Percentiles rank a stretch among this genome's conserved stretches.
Conservation (phyloP, 306 rosid genomes). For the Echinosophora koreensis region DNA sequence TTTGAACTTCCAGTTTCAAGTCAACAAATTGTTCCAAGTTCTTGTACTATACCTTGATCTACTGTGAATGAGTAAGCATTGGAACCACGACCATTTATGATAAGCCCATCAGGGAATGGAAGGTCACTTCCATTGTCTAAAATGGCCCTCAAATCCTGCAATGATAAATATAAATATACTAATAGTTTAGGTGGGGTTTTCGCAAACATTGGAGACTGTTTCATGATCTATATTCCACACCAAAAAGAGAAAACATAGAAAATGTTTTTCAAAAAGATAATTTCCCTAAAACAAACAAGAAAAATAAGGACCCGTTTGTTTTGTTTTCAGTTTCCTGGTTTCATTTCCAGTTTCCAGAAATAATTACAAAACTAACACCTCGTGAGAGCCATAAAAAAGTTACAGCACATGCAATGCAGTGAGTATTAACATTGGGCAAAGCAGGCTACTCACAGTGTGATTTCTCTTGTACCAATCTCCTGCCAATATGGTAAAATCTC, state of each 20-base stretch:
- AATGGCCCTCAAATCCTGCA: slow-evolving; percentile 78
- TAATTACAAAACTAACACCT: too few species aligned
- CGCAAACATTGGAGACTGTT: not conserved
- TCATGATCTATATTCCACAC: not conserved
- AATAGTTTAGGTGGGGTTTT: not conserved
- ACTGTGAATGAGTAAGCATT: slow-evolving; percentile 70
- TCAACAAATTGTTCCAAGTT: not conserved
- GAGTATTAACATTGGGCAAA: not conserved
- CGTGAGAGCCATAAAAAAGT: not conserved
- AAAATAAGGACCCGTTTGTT: too few species aligned
- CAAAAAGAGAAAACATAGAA: too few species aligned
- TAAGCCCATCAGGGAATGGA: slow-evolving; percentile 88
- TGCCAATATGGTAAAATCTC: slow-evolving; percentile 77
- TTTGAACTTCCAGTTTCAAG: not conserved
- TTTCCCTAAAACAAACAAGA: too few species aligned
- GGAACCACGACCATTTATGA: slow-evolving; percentile 85
- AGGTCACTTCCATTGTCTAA: slow-evolving; percentile 81
- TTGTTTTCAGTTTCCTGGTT: too few species aligned
- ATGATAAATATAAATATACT: slow-evolving; percentile 4
- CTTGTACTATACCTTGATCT: slow-evolving; percentile 68
- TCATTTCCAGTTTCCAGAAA: too few species aligned
- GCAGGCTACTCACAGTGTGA: slow-evolving; percentile 71
- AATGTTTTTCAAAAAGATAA: too few species aligned
- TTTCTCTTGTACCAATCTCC: slow-evolving; percentile 92
- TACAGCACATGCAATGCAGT: not conserved